Evolutionary conservation across 805 yeast genomes (phyloP).

Genomic region (Metschnikowia aberdeeniae): DNA sequence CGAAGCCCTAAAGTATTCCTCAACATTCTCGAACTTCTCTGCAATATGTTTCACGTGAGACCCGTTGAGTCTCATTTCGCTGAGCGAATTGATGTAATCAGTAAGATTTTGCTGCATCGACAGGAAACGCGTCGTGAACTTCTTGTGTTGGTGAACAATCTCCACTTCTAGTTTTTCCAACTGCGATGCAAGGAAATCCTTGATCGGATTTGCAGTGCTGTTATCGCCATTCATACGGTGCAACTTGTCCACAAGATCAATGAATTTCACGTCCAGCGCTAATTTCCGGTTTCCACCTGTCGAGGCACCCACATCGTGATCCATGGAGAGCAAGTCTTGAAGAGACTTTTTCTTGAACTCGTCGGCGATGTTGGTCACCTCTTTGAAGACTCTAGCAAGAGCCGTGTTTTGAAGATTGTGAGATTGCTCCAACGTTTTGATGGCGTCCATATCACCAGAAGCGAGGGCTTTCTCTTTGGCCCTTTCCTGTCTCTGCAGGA

Average conservation of each 20-base stretch:
- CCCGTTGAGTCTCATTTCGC: conserved; percentile 30
- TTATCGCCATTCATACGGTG: conserved; percentile 28
- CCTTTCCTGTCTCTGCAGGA: conserved; percentile 12
- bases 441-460: conserved; percentile 6
- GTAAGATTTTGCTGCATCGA: conserved; percentile 35
- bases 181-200: conserved; percentile 33
- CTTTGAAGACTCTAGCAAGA: conserved; percentile 26
- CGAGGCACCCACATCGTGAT: conserved; percentile 25
- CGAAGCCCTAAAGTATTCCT: conserved; percentile 30
- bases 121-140: conserved; percentile 33
- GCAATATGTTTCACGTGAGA: conserved; percentile 35
- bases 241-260: conserved; percentile 37
- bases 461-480: conserved; percentile 8
- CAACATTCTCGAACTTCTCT: conserved; percentile 36
- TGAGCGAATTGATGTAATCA: conserved; percentile 33
- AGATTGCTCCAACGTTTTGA: conserved; percentile 21
- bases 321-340: conserved; percentile 36
- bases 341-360: conserved; percentile 34
- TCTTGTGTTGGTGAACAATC: conserved; percentile 32
- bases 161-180: conserved; percentile 29
- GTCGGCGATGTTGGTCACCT: conserved; percentile 30
- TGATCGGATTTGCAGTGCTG: conserved; percentile 26
- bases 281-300: conserved; percentile 6
- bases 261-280: conserved; percentile 29
- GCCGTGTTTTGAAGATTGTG: conserved; percentile 27